Conservation (phyloP, 805 yeast genomes). For the Wickerhamomyces hampshirensis region DNA sequence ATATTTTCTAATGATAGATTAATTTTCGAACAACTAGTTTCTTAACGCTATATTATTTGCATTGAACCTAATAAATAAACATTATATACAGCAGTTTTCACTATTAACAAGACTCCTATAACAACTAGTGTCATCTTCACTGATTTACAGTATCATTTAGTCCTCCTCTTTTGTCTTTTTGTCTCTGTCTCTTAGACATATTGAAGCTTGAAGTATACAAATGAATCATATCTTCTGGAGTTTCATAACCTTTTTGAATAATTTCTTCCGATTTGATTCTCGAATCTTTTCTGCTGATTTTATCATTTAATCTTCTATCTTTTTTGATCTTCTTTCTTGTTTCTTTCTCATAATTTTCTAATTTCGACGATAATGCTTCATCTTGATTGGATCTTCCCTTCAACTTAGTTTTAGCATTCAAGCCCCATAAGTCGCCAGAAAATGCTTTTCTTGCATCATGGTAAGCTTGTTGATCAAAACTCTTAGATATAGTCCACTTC, state of each 20-base stretch:
- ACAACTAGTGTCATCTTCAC: too few relatives aligned
- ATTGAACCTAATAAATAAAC: too few relatives aligned
- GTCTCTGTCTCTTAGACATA: constrained; percentile 22
- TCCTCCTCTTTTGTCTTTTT: constrained; percentile 20
- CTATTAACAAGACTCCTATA: too few relatives aligned
- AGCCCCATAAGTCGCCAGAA: constrained; percentile 87
- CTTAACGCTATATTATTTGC: too few relatives aligned
- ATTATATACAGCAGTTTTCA: too few relatives aligned
- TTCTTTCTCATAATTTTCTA: constrained; percentile 31
- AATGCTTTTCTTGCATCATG: constrained; percentile 86
- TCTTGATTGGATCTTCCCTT: constrained; percentile 31
- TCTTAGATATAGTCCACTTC: constrained; percentile 81
- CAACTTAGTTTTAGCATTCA: constrained; percentile 52
- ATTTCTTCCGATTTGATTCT: constrained; percentile 9
- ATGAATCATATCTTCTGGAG: constrained; percentile 22
- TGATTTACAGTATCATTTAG: constrained; percentile 2
- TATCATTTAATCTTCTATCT: constrained; percentile 14
- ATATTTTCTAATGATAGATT: too few relatives aligned
- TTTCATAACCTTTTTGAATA: constrained; percentile 10
- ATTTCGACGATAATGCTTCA: constrained; percentile 24
- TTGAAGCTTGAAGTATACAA: constrained; percentile 22
- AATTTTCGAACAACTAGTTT: too few relatives aligned
- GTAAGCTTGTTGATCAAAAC: constrained; percentile 66
- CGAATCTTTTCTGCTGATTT: constrained; percentile 12
- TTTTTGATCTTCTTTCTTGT: constrained; percentile 17